Evolutionary conservation across 1,139 yeast species (phyloP).

Genomic region (Hyphopichia burtonii): DNA sequence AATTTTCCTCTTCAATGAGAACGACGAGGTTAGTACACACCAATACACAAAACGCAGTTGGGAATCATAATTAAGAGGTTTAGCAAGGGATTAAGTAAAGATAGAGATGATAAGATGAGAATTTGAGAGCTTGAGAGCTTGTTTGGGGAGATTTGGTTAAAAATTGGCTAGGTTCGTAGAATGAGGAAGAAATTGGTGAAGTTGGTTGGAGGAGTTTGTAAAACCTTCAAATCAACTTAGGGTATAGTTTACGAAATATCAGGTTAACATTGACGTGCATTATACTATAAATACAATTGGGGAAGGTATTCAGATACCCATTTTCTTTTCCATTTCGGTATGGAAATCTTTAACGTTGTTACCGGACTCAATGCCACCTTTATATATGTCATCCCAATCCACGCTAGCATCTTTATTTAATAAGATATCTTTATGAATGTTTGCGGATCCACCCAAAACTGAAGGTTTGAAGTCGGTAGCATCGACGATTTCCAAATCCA

Average conservation of each 20-base stretch:
- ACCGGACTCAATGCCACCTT: constrained; percentile 47
- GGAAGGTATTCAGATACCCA: constrained; percentile 46
- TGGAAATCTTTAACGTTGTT: constrained; percentile 54
- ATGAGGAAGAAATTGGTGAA: no score
- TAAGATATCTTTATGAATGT: constrained; percentile 76
- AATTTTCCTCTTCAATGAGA: constrained; percentile 1
- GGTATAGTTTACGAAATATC: no score
- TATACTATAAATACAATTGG: not conserved
- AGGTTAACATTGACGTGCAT: constrained; percentile 1
- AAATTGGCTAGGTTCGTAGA: no score
- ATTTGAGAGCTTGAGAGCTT: no score
- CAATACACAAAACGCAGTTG: constrained; percentile 1
- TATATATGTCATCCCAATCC: constrained; percentile 94
- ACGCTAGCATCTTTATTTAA: constrained; percentile 70
- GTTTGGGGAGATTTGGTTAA: no score
- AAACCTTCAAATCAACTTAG: no score
- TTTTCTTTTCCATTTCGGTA: constrained; percentile 64
- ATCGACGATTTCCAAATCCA: constrained; percentile 79
- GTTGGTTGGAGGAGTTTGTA: no score
- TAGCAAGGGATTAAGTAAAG: not conserved
- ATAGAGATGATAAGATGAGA: no score
- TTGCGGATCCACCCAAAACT: constrained; percentile 51
- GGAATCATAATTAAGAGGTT: not conserved
- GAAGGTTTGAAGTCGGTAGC: constrained; percentile 72
- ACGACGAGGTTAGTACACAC: constrained; percentile 2